phyloP scores from a whole-genome alignment of 176 grass and related monocot species.

The Urochloa ruziziensis region DNA sequence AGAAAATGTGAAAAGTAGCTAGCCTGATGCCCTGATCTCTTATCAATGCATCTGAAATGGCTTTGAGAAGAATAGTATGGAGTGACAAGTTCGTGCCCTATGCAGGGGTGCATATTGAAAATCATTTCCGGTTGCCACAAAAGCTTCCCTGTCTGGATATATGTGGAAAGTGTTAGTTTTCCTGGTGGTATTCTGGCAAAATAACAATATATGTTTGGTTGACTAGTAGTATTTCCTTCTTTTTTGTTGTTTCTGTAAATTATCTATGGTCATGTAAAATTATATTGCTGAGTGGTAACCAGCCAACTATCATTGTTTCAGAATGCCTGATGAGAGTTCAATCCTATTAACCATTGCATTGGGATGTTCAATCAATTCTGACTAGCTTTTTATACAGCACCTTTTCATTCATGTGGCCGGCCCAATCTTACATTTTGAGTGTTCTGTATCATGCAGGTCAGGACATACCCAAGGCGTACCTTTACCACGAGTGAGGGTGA shows the following conservation, averaged over 20 bases:
- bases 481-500: slow-evolving; percentile 63
- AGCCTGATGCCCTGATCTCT: neutral
- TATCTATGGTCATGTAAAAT: neutral
- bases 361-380: neutral
- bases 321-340: neutral
- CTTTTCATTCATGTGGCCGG: neutral
- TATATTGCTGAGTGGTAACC: neutral
- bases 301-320: neutral
- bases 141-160: neutral
- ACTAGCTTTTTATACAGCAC: neutral
- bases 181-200: neutral
- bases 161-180: neutral
- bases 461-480: slow-evolving; percentile 73
- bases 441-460: slow-evolving; percentile 52
- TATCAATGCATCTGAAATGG: neutral
- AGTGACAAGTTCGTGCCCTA: neutral
- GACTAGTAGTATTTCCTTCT: neutral
- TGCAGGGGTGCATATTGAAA: neutral
- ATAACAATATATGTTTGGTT: neutral
- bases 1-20: neutral
- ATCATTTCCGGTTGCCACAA: neutral
- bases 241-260: neutral
- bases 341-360: neutral
- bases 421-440: neutral
- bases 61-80: neutral